A percentile compares a stretch with the other conserved stretches of the same genome.
phyloP scores from a whole-genome alignment of 331 rosid genomes.

The Quercus phellos region DNA sequence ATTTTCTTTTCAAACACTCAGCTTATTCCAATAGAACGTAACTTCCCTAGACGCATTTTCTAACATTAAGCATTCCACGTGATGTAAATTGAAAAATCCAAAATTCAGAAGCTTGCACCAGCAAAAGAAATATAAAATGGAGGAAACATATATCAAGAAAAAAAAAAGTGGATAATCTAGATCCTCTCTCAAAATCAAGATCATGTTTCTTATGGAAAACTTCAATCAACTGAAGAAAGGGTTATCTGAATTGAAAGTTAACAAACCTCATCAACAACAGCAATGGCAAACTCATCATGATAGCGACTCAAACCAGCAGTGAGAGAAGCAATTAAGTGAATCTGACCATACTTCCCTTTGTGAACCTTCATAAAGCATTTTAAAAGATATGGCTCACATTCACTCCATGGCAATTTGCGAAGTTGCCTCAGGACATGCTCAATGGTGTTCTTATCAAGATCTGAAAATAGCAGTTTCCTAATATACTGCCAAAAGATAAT shows the following conservation, averaged over 20 bases:
- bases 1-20: background rate
- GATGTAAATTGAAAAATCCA: background rate
- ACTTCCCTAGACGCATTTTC: background rate
- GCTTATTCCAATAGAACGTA: background rate
- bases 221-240: background rate
- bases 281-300: conserved; percentile 93
- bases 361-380: conserved; percentile 98
- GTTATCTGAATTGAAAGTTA: conserved; percentile 15
- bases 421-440: conserved; percentile 98
- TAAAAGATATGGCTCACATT: conserved; percentile 82
- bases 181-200: conserved; percentile 23
- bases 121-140: background rate
- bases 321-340: conserved; percentile 92
- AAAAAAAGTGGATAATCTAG: background rate
- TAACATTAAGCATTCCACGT: background rate
- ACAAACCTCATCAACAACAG: conserved; percentile 94
- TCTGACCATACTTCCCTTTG: conserved; percentile 97
- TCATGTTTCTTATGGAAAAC: conserved; percentile 6
- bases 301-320: conserved; percentile 97
- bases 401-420: conserved; percentile 96
- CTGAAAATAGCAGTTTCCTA: conserved; percentile 87
- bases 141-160: background rate
- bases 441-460: conserved; percentile 89
- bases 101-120: background rate
- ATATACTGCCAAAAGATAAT: conserved; percentile 62